Percentiles rank a stretch among this genome's conserved stretches.
Conservation (phyloP, 495 filamentous ascomycete genomes). For the Cercophora newfieldiana region DNA sequence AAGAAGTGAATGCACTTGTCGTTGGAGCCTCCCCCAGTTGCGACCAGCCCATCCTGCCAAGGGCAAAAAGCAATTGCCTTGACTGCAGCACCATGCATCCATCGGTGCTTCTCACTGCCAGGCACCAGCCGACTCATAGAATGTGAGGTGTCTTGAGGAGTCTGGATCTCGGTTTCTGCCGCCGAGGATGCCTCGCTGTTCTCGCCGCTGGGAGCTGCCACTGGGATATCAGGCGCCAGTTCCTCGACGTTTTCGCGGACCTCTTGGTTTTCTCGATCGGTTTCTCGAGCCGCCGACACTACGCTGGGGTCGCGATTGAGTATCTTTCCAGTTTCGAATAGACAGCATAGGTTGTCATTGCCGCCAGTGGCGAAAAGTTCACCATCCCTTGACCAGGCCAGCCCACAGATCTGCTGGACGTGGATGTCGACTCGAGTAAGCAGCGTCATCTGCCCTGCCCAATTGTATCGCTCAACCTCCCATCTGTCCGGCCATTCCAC, state of each 20-base stretch:
- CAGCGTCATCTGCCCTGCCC: conserved; percentile 76
- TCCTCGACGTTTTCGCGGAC: background rate
- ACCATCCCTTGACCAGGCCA: conserved; percentile 82
- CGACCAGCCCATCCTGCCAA: conserved; percentile 84
- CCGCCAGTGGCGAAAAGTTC: conserved; percentile 81
- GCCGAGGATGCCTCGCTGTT: conserved; percentile 13
- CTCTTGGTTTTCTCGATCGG: background rate
- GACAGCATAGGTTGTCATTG: conserved; percentile 85
- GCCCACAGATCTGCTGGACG: conserved; percentile 86
- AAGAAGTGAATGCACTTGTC: conserved; percentile 96
- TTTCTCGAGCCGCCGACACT: background rate
- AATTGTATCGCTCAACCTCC: conserved; percentile 58
- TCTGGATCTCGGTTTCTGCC: conserved; percentile 16
- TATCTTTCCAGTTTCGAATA: conserved; percentile 72
- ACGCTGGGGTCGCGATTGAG: background rate
- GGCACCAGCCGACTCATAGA: conserved; percentile 30
- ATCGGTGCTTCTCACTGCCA: conserved; percentile 68
- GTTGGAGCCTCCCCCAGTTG: conserved; percentile 90
- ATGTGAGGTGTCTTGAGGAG: background rate
- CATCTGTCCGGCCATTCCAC: conserved; percentile 77
- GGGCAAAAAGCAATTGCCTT: conserved; percentile 98
- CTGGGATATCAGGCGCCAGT: background rate
- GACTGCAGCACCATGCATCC: conserved; percentile 82
- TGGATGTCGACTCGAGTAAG: conserved; percentile 77
- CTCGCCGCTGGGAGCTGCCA: background rate